Base-by-base conservation (phyloP, 805 yeast genomes). In the Lipomyces kockii region DNA sequence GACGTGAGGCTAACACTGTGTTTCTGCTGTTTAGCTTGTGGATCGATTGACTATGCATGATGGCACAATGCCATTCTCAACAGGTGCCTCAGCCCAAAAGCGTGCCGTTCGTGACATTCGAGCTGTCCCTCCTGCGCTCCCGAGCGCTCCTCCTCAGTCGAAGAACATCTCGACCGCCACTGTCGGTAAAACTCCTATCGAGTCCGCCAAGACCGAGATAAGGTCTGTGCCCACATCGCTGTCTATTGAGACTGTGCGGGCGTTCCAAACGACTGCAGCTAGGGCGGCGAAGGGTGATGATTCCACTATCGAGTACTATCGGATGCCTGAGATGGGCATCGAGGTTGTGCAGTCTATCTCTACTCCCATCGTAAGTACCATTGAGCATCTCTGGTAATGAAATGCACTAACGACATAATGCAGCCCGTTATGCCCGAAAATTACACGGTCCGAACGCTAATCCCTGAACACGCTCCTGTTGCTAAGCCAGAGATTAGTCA, bases 231-330 rank as follows among this genome's bases (percentile, higher is more conserved):
- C 49, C 17, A 34, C 39, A 25, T 29, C 35, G 58, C n/a, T 55
- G 32, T 17, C 35, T 17, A 51, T 35, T 3, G 63, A 58, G 32
- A 32, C 58, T 12, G 63, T 43, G 34, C 66, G 71, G 25, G 14
- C 53, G 51, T 22, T 68, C 25, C 49, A 35, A 6, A 63, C 77
- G 0, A 63, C 77, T 2, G 58, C 74, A 0, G 62, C 61, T 0
- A 52, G 64, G 32, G 54, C 51, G 32, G 79, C 80, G 57, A 77
- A 77, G 72, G 76, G 74, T 52, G 81, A 79, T 66, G 64, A 61
- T 29, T 76, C 80, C 22, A 75, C 77, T 32, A 79, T 80, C 53
- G 82, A 80, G 68, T 80, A 61, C 61, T 78, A 73, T 70, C 70
- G 70, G 60, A 64, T 79, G 63, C 81, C 80, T 14, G 62, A 59